Evolutionary conservation across 2,329 filamentous ascomycete species (phyloP).

Genomic region (Colletotrichum chlorophyti): DNA sequence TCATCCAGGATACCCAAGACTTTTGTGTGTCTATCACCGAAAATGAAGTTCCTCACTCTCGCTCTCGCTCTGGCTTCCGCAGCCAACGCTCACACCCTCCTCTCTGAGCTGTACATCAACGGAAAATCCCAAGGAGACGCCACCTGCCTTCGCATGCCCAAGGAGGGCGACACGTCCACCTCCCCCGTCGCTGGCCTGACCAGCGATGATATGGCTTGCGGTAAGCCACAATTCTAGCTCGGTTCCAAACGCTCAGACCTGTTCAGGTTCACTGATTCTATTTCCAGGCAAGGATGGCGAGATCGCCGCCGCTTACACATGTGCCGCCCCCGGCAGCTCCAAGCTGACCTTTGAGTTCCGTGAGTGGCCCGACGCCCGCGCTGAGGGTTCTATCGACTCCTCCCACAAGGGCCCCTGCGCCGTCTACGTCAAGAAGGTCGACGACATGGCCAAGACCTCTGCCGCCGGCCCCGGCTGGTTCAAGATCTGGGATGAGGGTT

Average conservation of each 20-base stretch:
- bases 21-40: constrained; percentile 34
- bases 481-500: constrained; percentile 77
- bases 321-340: constrained; percentile 56
- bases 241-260: constrained; percentile 24
- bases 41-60: constrained; percentile 43
- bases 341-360: constrained; percentile 73
- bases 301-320: constrained; percentile 54
- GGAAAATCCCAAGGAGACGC: constrained; percentile 72
- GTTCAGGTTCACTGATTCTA: constrained; percentile 25
- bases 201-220: constrained; percentile 73
- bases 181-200: constrained; percentile 63
- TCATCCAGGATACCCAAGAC: constrained; percentile 12
- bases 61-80: constrained; percentile 44
- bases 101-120: constrained; percentile 70
- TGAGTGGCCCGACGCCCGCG: constrained; percentile 60
- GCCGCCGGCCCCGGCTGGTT: constrained; percentile 76
- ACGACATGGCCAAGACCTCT: constrained; percentile 56
- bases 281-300: constrained; percentile 50
- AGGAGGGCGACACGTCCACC: constrained; percentile 57
- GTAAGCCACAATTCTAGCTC: constrained; percentile 48
- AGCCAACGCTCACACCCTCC: constrained; percentile 64
- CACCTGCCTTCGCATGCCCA: constrained; percentile 73
- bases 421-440: constrained; percentile 76
- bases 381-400: constrained; percentile 62
- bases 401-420: constrained; percentile 74